These are phyloP conservation scores for Schoenoplectus triqueter DNA, from an alignment of 202 grass and related monocot species.

Conservation along the genomic window DNA sequence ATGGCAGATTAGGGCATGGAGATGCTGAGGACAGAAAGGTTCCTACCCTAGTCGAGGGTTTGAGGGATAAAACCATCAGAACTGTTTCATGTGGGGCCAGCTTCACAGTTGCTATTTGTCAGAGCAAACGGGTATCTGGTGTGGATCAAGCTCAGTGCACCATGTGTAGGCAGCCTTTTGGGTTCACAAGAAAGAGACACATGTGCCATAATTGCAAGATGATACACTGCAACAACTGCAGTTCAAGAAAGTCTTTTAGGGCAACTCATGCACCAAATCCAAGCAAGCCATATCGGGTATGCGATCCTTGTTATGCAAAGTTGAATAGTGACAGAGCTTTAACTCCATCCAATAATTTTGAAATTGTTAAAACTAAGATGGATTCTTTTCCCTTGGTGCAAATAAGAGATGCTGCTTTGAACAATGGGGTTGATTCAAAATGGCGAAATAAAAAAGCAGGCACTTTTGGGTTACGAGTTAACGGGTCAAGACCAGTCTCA, in stretches of 20 bases:
- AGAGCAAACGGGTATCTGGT: constrained; percentile 76
- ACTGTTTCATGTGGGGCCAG: constrained; percentile 87
- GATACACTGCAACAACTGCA: constrained; percentile 81
- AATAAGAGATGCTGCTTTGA: constrained; percentile 79
- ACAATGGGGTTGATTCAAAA: constrained; percentile 53
- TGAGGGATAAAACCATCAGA: constrained; percentile 82
- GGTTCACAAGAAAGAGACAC: constrained; percentile 91
- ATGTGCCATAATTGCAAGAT: constrained; percentile 90
- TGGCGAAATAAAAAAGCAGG: constrained; percentile 57
- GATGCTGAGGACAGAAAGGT: constrained; percentile 84
- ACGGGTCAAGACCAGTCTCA: constrained; percentile 87
- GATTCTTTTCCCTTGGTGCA: constrained; percentile 77
- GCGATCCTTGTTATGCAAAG: constrained; percentile 85
- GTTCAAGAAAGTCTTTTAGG: constrained; percentile 70
- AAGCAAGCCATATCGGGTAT: constrained; percentile 84
- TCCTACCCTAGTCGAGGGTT: constrained; percentile 69
- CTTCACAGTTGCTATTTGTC: constrained; percentile 84
- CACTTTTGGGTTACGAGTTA: constrained; percentile 54
- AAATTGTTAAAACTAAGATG: constrained; percentile 68
- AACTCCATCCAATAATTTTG: constrained; percentile 64
- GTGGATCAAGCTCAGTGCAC: constrained; percentile 79
- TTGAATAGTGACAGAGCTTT: constrained; percentile 67
- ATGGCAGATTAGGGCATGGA: constrained; percentile 95
- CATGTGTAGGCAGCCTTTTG: constrained; percentile 76
- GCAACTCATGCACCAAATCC: constrained; percentile 83